Base-by-base conservation (phyloP, 2,329 filamentous ascomycete genomes). In the Aspergillus sp. region DNA sequence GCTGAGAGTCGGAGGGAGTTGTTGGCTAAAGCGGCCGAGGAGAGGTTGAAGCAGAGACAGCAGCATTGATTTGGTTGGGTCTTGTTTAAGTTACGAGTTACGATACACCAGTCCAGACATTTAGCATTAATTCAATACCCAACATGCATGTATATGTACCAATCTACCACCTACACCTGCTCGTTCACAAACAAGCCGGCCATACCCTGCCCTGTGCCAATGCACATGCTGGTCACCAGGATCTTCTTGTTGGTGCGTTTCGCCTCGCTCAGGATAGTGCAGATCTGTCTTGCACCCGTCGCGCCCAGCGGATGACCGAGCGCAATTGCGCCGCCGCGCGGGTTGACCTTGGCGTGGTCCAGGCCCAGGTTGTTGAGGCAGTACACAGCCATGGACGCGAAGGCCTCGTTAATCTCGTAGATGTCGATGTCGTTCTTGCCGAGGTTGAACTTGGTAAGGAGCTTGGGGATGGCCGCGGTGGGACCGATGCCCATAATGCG, bases 311-410 rank as follows among this genome's bases (percentile, higher is more conserved):
- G 89, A 58, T 95, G 89, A 2, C 89, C 89, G 19, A 95, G 63
- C 5, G 89, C 89, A 59, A 95, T 95, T 2, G 89, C 89, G 20
- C 89, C 89, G 34, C 89, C 89, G 38, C 91, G 83, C 0, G 86
- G 86, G 63, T 96, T 96, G n/a, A 96, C 80, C 63, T 75, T 80
- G 12, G 75, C 76, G 32, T 75, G 65, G 42, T 79, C 72, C 59
- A 78, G 34, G 52, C 75, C 51, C 7, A 69, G 51, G 61, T 89
- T 75, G 51, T 86, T 72, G 34, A 82, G 66, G 65, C 86, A 94
- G 74, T 95, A 96, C 17, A 95, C 88, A 1, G 86, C 88, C 91
- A 96, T 96, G 32, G 83, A 91, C 14, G 88, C 89, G 53, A 98
- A 98, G 1, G 91, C 91, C 72, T 98, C 91, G 68, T 98, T 98